Base-by-base conservation (phyloP, 2,329 filamentous ascomycete genomes). In the Fusarium sulawesiense region DNA sequence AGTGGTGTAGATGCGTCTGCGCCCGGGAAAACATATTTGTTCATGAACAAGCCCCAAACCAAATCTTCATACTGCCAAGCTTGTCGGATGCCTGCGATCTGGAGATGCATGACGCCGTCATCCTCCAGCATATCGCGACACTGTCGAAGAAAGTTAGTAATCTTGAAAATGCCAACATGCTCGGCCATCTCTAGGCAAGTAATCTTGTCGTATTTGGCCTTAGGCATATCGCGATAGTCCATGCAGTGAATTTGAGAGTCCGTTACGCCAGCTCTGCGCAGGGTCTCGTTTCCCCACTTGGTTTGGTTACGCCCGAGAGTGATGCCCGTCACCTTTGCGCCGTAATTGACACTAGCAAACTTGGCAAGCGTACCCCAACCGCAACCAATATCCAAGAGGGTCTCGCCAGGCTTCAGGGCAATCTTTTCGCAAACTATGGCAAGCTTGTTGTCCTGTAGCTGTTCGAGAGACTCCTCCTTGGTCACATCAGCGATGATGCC, bases 1-100 rank as follows among this genome's bases (percentile, higher is more conserved):
- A 98, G 88, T 42, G 94, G 94, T 55, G 93, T 97, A 44, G 93
- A 97, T 46, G 94, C 94, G 78, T 98, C 94, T 47, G 94, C 94
- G 78, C 94, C 94, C n/a, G 94, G 94, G 88, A 98, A 98, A 80
- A 98, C 87, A 82, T 97, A 97, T 85, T 97, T 97, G 89, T 98
- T 98, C 92, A 98, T 95, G 87, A 97, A 98, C 47, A 97, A 86
- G 77, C 94, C 94, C 94, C 94, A 97, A 81, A 96, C 92, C 41
- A 97, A 87, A 83, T 97, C 94, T 85, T 98, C 94, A 78, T 97
- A 98, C 82, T 97, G 95, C 94, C 94, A 98, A 71, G 87, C 85
- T 84, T 95, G 96, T 75, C 94, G 90, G 70, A 98, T 87, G 81
- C 94, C 94, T 75, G 94, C 93, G 73, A 97, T 93, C 82, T 98